Evolutionary conservation across 345 rosid genomes (phyloP).

Genomic region (Draba incana): DNA sequence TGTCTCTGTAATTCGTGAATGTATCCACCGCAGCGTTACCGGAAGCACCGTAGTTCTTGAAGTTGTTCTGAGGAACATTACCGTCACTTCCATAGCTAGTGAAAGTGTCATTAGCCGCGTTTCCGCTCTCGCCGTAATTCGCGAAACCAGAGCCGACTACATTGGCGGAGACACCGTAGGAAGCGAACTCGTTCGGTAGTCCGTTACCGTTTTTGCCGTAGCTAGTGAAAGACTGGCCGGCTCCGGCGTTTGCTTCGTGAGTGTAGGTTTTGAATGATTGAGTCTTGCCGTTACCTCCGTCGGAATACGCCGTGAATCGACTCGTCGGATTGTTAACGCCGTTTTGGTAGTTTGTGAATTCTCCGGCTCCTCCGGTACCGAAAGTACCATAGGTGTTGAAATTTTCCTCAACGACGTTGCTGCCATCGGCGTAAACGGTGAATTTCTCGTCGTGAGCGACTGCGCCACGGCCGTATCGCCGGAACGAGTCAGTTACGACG

Average conservation of each 20-base stretch:
- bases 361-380: slow-evolving; percentile 67
- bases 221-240: slow-evolving; percentile 52
- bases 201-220: slow-evolving; percentile 80
- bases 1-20: slow-evolving; percentile 62
- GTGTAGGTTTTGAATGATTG: slow-evolving; percentile 63
- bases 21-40: slow-evolving; percentile 53
- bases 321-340: slow-evolving; percentile 64
- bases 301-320: slow-evolving; percentile 63
- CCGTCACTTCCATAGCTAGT: slow-evolving; percentile 65
- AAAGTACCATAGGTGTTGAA: slow-evolving; percentile 73
- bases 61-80: slow-evolving; percentile 65
- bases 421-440: slow-evolving; percentile 43
- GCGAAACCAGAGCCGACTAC: slow-evolving; percentile 68
- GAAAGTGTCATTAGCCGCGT: slow-evolving; percentile 65
- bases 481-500: slow-evolving; percentile 54
- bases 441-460: slow-evolving; percentile 50
- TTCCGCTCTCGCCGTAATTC: slow-evolving; percentile 62
- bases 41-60: slow-evolving; percentile 58
- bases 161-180: slow-evolving; percentile 62
- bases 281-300: slow-evolving; percentile 47
- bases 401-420: slow-evolving; percentile 68
- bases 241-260: slow-evolving; percentile 58
- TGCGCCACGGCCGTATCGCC: slow-evolving; percentile 58
- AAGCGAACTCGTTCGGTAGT: slow-evolving; percentile 52
- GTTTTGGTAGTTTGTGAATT: slow-evolving; percentile 58